phyloP scores from a whole-genome alignment of 176 grass and related monocot species.

The Chloris gayana region DNA sequence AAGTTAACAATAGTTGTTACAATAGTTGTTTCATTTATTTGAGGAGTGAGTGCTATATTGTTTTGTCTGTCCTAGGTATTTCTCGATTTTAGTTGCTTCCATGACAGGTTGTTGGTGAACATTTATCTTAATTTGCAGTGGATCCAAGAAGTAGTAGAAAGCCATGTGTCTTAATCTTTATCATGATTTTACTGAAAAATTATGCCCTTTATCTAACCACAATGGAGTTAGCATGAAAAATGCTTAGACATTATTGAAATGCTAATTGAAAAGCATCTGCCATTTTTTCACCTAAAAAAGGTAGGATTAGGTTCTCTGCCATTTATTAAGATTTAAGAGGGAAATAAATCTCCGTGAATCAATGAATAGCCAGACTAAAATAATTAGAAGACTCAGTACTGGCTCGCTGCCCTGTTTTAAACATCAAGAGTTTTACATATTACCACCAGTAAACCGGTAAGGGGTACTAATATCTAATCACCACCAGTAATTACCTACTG shows the following conservation, averaged over 20 bases:
- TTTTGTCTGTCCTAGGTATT: slow-evolving; percentile 9
- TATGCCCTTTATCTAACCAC: not conserved
- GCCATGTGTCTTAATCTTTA: not conserved
- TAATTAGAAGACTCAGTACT: not conserved
- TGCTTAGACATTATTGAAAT: not conserved
- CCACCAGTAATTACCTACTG: too few species aligned
- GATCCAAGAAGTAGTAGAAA: not conserved
- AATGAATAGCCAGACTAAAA: not conserved
- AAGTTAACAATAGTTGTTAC: too few species aligned
- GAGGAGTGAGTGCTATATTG: slow-evolving; percentile 1
- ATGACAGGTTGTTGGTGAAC: not conserved
- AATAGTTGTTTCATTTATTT: not conserved
- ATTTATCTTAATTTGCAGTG: not conserved
- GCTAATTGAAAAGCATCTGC: not conserved
- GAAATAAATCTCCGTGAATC: not conserved
- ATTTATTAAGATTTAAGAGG: not conserved
- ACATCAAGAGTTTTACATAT: too few species aligned
- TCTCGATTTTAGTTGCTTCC: slow-evolving; percentile 12
- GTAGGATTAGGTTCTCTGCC: not conserved
- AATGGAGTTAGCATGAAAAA: not conserved
- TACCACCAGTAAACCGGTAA: too few species aligned
- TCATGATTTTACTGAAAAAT: not conserved
- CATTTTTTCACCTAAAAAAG: not conserved
- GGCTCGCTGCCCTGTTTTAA: not conserved
- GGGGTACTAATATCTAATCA: too few species aligned